These are phyloP conservation scores for Chlorella sp. DNA, from an alignment of 139 green algal genomes.

Conservation along the genomic window DNA sequence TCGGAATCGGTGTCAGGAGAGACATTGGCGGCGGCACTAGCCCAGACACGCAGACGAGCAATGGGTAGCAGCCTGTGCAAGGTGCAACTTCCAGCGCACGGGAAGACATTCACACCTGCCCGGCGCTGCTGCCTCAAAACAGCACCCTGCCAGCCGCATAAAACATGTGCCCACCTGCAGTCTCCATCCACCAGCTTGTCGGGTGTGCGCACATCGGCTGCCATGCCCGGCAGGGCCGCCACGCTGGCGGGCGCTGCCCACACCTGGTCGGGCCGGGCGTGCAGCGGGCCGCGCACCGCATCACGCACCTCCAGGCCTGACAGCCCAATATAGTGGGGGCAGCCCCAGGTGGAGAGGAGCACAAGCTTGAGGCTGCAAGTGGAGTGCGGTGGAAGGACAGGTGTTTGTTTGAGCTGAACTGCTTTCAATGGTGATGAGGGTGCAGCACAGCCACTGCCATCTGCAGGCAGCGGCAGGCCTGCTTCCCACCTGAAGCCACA, in stretches of 20 bases:
- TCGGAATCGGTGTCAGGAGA: too few relatives aligned
- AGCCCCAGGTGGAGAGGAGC: conserved; percentile 50
- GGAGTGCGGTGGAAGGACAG: conserved; percentile 22
- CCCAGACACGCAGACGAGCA: too few relatives aligned
- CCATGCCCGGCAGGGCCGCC: conserved; percentile 43
- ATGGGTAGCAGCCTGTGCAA: too few relatives aligned
- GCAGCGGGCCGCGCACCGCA: conserved; percentile 10
- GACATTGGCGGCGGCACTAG: too few relatives aligned
- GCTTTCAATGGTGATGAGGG: too few relatives aligned
- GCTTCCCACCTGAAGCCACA: conserved; percentile 41
- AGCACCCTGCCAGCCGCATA: too few relatives aligned
- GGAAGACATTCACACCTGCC: too few relatives aligned
- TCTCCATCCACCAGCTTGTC: conserved; percentile 42
- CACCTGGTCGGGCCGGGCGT: not conserved
- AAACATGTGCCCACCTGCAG: conserved; percentile 30
- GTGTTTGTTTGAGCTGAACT: too few relatives aligned
- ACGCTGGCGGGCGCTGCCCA: conserved; percentile 28
- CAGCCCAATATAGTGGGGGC: conserved; percentile 56
- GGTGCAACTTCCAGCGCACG: too few relatives aligned
- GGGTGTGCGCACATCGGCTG: conserved; percentile 37
- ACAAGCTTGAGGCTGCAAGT: conserved; percentile 44
- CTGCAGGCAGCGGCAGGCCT: too few relatives aligned
- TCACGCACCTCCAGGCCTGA: conserved; percentile 50
- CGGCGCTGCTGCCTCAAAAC: too few relatives aligned
- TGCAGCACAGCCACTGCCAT: too few relatives aligned